phyloP scores from a whole-genome alignment of 345 rosid genomes.

The Geranium brycei region DNA sequence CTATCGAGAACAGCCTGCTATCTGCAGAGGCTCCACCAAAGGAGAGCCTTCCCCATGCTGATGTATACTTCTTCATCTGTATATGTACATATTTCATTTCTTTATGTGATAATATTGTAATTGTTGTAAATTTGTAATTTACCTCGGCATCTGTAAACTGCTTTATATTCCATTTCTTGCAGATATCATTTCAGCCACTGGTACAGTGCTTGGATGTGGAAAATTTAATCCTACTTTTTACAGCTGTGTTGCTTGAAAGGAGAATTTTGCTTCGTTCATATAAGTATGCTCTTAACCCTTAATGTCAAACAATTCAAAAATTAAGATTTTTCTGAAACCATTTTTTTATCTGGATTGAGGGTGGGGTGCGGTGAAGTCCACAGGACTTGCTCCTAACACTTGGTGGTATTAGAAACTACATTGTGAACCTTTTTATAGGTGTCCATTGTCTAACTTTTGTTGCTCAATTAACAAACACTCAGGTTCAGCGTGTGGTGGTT shows the following conservation, averaged over 20 bases:
- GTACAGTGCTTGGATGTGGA: slow-evolving; percentile 92
- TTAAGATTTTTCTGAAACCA: not conserved
- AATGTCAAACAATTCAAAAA: not conserved
- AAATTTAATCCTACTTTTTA: slow-evolving; percentile 76
- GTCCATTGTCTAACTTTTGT: not conserved
- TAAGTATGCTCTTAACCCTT: slow-evolving; percentile 39
- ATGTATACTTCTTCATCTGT: slow-evolving; percentile 31
- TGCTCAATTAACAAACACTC: not conserved
- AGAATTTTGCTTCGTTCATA: slow-evolving; percentile 85
- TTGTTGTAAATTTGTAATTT: not conserved
- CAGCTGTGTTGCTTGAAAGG: slow-evolving; percentile 87
- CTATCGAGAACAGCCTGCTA: slow-evolving; percentile 76
- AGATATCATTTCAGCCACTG: slow-evolving; percentile 93
- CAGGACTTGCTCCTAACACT: too few species aligned
- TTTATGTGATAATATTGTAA: not conserved
- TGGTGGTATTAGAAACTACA: not conserved
- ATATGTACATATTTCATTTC: not conserved
- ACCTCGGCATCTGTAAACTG: not conserved
- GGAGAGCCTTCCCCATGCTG: slow-evolving; percentile 86
- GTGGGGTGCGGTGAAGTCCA: too few species aligned
- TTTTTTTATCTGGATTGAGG: too few species aligned
- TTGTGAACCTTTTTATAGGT: not conserved
- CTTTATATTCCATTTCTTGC: slow-evolving; percentile 21
- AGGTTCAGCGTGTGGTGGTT: not conserved
- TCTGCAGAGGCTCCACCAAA: slow-evolving; percentile 87